Evolutionary conservation across 1,139 yeast species (phyloP).

Genomic region (Saccharomyces pastorianus): DNA sequence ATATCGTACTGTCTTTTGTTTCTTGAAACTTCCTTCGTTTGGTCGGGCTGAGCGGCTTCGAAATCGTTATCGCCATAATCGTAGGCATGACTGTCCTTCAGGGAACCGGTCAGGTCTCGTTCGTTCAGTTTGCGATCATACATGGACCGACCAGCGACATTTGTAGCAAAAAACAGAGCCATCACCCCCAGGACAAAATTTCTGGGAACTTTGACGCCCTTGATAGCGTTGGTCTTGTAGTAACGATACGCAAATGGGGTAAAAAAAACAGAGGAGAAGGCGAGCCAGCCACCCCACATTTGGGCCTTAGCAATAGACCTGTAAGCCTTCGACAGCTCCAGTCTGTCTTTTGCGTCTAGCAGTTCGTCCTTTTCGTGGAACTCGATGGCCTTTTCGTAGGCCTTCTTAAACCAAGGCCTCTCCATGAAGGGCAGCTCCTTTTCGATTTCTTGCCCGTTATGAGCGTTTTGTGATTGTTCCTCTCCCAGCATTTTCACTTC

Average conservation of each 20-base stretch:
- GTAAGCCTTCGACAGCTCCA: slow-evolving; percentile 21
- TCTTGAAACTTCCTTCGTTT: slow-evolving; percentile 7
- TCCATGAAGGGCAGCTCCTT: slow-evolving; percentile 3
- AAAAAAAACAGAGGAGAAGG: slow-evolving; percentile 28
- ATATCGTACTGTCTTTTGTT: slow-evolving; percentile 32
- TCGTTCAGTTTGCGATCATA: slow-evolving; percentile 25
- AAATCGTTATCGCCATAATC: slow-evolving; percentile 13
- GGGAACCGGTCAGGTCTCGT: slow-evolving; percentile 19
- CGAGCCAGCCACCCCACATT: slow-evolving; percentile 31
- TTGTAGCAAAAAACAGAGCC: slow-evolving; percentile 30
- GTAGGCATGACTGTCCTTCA: slow-evolving; percentile 4
- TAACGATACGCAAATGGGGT: slow-evolving; percentile 30
- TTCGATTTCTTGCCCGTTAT: background rate
- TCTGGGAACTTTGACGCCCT: slow-evolving; percentile 32
- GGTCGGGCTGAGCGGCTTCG: background rate
- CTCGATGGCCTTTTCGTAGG: slow-evolving; percentile 26
- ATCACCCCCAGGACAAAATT: slow-evolving; percentile 31
- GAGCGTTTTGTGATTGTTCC: background rate
- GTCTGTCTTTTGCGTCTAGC: slow-evolving; percentile 25
- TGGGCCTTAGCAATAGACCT: slow-evolving; percentile 23
- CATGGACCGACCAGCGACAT: slow-evolving; percentile 25
- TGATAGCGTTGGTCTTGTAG: slow-evolving; percentile 28
- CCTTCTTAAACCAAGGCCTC: slow-evolving; percentile 28
- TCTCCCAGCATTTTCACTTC: background rate
- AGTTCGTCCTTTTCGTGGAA: slow-evolving; percentile 28